phyloP scores from a whole-genome alignment of 163 green algal genomes.

The Scenedesmus sp. region DNA sequence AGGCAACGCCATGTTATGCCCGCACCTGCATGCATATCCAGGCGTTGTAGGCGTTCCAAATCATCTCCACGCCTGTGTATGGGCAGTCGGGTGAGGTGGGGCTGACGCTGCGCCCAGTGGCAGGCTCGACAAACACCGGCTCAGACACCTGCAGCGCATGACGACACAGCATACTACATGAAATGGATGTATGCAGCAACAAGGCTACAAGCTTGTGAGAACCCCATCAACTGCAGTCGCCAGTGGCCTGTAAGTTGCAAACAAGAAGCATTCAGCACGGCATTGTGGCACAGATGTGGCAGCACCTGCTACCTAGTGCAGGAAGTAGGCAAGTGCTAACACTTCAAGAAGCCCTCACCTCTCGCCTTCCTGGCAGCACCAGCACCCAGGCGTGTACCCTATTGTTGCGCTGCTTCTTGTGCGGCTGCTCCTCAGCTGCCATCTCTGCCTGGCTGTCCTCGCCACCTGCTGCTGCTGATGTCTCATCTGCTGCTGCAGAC shows the following conservation, averaged over 20 bases:
- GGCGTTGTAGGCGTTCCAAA: slow-evolving; percentile 87
- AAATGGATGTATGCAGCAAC: neutral
- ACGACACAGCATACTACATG: neutral
- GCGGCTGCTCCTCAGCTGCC: neutral
- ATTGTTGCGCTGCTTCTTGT: slow-evolving; percentile 47
- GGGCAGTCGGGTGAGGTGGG: slow-evolving; percentile 57
- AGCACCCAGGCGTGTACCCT: slow-evolving; percentile 90
- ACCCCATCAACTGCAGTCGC: neutral
- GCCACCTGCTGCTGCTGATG: slow-evolving; percentile 21
- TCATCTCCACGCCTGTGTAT: slow-evolving; percentile 85
- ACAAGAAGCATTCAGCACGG: neutral
- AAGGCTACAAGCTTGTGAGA: neutral
- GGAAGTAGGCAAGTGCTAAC: neutral
- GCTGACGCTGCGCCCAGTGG: slow-evolving; percentile 63
- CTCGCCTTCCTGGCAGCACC: slow-evolving; percentile 79
- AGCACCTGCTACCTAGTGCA: neutral
- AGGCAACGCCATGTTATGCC: too few relatives aligned
- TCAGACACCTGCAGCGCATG: slow-evolving; percentile 54
- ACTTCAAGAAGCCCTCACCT: slow-evolving; percentile 57
- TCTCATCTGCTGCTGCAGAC: neutral
- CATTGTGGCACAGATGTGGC: neutral
- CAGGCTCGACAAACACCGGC: slow-evolving; percentile 83
- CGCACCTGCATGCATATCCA: slow-evolving; percentile 88
- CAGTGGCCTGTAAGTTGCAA: neutral
- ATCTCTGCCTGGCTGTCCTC: slow-evolving; percentile 5